A percentile compares a stretch with the other conserved stretches of the same genome.
Evolutionary conservation across 352 stramenopile species (phyloP).

Genomic region (Pythium folliculosum): DNA sequence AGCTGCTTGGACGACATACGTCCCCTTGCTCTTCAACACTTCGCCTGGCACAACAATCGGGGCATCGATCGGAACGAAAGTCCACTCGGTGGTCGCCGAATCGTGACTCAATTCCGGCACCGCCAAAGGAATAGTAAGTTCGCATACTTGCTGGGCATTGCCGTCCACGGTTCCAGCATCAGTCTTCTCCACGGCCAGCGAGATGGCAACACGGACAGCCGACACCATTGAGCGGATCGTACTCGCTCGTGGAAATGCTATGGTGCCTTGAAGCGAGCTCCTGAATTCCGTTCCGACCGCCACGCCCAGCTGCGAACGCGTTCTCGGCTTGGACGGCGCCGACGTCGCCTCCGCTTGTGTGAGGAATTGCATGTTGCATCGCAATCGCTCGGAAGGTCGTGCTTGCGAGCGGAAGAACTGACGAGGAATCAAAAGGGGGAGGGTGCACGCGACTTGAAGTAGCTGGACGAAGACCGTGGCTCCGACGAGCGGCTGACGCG

Average conservation of each 20-base stretch:
- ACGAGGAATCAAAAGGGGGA: conserved; percentile 34
- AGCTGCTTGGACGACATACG: conserved; percentile 43
- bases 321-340: conserved; percentile 47
- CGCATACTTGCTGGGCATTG: conserved; percentile 1
- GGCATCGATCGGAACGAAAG: conserved; percentile 41
- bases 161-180: neutral
- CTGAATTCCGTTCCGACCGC: conserved; percentile 53
- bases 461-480: conserved; percentile 44
- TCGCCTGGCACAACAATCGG: conserved; percentile 43
- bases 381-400: conserved; percentile 26
- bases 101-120: neutral
- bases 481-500: conserved; percentile 32
- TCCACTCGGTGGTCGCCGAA: conserved; percentile 11
- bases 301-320: conserved; percentile 53
- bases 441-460: conserved; percentile 30
- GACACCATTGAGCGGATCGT: neutral
- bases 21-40: conserved; percentile 43
- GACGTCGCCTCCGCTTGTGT: conserved; percentile 44
- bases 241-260: conserved; percentile 23
- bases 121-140: neutral
- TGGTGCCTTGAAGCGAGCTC: conserved; percentile 44
- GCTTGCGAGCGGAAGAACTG: conserved; percentile 50
- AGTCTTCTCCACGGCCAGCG: conserved; percentile 32
- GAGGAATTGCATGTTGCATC: conserved; percentile 47
- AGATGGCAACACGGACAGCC: conserved; percentile 26